phyloP scores from a whole-genome alignment of 2,329 filamentous ascomycete species.

The Ophiostoma angusticollis region DNA sequence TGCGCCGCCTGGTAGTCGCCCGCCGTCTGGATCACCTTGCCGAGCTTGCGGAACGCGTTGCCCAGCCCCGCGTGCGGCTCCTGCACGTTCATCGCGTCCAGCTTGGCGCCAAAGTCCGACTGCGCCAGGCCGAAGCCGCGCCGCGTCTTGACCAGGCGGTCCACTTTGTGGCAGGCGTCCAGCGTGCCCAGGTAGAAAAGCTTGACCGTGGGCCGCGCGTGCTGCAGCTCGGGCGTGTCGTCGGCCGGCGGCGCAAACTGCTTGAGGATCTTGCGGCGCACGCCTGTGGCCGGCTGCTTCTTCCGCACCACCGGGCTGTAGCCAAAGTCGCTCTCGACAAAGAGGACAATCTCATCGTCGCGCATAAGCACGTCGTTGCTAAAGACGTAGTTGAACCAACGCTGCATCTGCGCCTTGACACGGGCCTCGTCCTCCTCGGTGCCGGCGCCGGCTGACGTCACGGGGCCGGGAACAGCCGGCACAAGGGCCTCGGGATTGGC shows the following conservation, averaged over 20 bases:
- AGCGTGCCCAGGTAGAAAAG: constrained; percentile 90
- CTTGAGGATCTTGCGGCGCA: constrained; percentile 89
- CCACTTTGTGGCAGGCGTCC: constrained; percentile 95
- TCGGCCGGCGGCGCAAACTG: constrained; percentile 96
- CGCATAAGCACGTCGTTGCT: constrained; percentile 83
- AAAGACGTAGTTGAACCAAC: constrained; percentile 92
- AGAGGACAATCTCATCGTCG: constrained; percentile 94
- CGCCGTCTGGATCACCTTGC: constrained; percentile 82
- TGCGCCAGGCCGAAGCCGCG: constrained; percentile 85
- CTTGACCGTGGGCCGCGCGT: constrained; percentile 83
- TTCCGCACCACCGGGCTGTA: constrained; percentile 92
- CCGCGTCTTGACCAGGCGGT: constrained; percentile 82
- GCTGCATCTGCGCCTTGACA: constrained; percentile 79
- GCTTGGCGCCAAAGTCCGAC: constrained; percentile 83
- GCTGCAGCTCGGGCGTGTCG: constrained; percentile 86
- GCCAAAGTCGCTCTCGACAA: constrained; percentile 97
- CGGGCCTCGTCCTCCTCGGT: constrained; percentile 90
- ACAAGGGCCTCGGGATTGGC: constrained; percentile 95
- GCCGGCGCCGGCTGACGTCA: constrained; percentile 85
- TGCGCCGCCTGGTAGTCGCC: constrained; percentile 95
- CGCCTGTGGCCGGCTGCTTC: constrained; percentile 93
- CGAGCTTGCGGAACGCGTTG: constrained; percentile 88
- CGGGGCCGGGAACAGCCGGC: constrained; percentile 84
- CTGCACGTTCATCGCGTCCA: constrained; percentile 75
- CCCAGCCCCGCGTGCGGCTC: constrained; percentile 80